These are phyloP conservation scores for Paracorniculantispora psalliotae DNA, from an alignment of 2,329 filamentous ascomycete genomes.

Conservation along the genomic window DNA sequence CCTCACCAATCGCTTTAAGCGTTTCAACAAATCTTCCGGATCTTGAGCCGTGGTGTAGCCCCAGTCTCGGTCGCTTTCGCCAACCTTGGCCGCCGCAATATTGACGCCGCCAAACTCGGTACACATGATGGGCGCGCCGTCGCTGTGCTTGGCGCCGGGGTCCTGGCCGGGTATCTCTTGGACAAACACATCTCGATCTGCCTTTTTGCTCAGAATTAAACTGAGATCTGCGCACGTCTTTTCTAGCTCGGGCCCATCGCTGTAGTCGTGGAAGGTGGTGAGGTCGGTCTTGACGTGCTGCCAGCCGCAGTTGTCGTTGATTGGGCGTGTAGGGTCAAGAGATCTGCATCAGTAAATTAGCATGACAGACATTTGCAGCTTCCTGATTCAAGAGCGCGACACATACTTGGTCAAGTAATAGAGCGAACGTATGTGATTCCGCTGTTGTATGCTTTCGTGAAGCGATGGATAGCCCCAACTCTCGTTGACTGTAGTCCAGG, in stretches of 20 bases:
- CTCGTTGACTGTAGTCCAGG: slow-evolving; percentile 63
- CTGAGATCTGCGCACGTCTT: slow-evolving; percentile 49
- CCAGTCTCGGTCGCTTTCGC: slow-evolving; percentile 47
- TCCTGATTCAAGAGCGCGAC: neutral
- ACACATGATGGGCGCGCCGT: slow-evolving; percentile 57
- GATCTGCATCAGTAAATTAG: slow-evolving; percentile 30
- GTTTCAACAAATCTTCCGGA: slow-evolving; percentile 51
- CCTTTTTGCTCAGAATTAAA: slow-evolving; percentile 49
- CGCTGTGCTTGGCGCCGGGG: slow-evolving; percentile 44
- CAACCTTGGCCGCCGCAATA: slow-evolving; percentile 38
- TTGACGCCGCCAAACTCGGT: slow-evolving; percentile 67
- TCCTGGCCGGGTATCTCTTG: slow-evolving; percentile 37
- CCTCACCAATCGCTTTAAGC: slow-evolving; percentile 54
- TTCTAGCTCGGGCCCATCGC: slow-evolving; percentile 51
- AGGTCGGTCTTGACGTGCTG: slow-evolving; percentile 62
- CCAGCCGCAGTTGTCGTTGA: slow-evolving; percentile 71
- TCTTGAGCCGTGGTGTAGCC: slow-evolving; percentile 63
- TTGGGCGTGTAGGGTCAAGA: slow-evolving; percentile 57
- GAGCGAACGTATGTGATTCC: slow-evolving; percentile 58
- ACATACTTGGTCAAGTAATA: slow-evolving; percentile 60
- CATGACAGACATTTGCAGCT: too few relatives aligned
- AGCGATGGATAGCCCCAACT: slow-evolving; percentile 60
- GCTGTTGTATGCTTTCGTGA: slow-evolving; percentile 50
- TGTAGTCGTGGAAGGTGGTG: slow-evolving; percentile 65
- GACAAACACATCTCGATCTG: slow-evolving; percentile 51